A percentile compares a stretch with the other conserved stretches of the same genome.
Conservation (phyloP, 345 rosid species). For the Geranium brycei region DNA sequence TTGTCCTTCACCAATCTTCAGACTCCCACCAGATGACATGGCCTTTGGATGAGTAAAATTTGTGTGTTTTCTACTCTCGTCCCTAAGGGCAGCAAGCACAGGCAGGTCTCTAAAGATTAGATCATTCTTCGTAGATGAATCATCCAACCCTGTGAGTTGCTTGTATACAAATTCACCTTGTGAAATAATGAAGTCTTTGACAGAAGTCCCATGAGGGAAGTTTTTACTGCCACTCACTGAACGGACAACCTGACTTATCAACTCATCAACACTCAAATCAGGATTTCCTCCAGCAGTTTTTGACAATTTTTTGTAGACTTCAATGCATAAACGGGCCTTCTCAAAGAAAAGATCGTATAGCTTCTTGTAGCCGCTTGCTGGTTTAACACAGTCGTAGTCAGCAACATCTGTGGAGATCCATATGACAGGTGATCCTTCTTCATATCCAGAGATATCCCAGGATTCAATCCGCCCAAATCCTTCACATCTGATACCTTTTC, state of each 20-base stretch:
- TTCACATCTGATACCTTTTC: conserved; percentile 32
- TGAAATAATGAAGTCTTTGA: conserved; percentile 40
- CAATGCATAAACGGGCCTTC: conserved; percentile 47
- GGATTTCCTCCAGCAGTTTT: conserved; percentile 43
- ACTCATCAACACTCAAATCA: conserved; percentile 45
- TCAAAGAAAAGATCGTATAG: conserved; percentile 33
- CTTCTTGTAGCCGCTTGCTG: conserved; percentile 39
- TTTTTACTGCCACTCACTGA: conserved; percentile 38
- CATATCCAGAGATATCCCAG: conserved; percentile 62
- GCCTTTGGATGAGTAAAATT: conserved; percentile 14
- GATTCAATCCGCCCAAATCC: conserved; percentile 40
- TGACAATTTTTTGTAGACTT: conserved; percentile 49
- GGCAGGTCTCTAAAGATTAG: conserved; percentile 29
- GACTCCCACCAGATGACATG: conserved; percentile 16
- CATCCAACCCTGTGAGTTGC: conserved; percentile 56
- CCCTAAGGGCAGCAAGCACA: conserved; percentile 41
- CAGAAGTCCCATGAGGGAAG: conserved; percentile 28
- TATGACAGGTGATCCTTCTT: conserved; percentile 48
- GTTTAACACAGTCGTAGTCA: conserved; percentile 45
- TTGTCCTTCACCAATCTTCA: conserved; percentile 27
- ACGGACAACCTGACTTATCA: conserved; percentile 49
- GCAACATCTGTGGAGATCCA: conserved; percentile 57
- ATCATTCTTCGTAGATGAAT: conserved; percentile 33
- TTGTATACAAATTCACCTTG: conserved; percentile 63
- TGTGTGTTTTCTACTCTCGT: conserved; percentile 26